Conservation (phyloP, 1,284 basidiomycete genomes). For the Earliella scabrosa region DNA sequence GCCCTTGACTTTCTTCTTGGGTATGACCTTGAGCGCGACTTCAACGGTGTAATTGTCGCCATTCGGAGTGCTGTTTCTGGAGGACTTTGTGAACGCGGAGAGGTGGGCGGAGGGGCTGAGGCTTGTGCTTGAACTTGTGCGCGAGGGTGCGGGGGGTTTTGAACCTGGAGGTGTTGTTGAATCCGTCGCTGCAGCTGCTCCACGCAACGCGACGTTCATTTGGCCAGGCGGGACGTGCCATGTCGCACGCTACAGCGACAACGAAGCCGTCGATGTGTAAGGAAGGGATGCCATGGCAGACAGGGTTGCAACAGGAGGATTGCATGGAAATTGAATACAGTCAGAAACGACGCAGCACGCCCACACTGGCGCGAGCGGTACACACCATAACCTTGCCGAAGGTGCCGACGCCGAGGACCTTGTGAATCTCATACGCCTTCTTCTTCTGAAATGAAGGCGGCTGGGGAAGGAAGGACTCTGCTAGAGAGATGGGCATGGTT, state of each 20-base stretch:
- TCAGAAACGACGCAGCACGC: neutral
- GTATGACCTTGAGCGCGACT: conserved; percentile 88
- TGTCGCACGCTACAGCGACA: conserved; percentile 55
- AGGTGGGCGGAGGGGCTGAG: conserved; percentile 24
- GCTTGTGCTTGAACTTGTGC: conserved; percentile 20
- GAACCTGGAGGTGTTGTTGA: conserved; percentile 9
- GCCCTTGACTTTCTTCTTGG: conserved; percentile 91
- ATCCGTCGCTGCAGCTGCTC: conserved; percentile 47
- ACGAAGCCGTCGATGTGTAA: neutral
- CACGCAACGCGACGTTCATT: conserved; percentile 56
- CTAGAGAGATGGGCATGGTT: conserved; percentile 39
- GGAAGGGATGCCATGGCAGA: too few relatives aligned
- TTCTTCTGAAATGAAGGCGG: conserved; percentile 87
- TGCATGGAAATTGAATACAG: neutral
- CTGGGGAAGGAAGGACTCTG: conserved; percentile 68
- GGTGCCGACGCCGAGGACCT: conserved; percentile 78
- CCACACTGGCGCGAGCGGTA: conserved; percentile 8
- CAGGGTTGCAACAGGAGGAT: too few relatives aligned
- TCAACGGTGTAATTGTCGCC: conserved; percentile 54
- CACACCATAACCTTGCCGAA: conserved; percentile 87
- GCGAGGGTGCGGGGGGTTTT: conserved; percentile 22
- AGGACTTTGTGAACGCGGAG: conserved; percentile 15
- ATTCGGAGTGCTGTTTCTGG: conserved; percentile 8
- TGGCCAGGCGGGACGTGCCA: conserved; percentile 74
- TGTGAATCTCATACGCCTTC: conserved; percentile 75